Conservation (phyloP, 2,329 filamentous ascomycete genomes). For the Lecanosticta acicola region DNA sequence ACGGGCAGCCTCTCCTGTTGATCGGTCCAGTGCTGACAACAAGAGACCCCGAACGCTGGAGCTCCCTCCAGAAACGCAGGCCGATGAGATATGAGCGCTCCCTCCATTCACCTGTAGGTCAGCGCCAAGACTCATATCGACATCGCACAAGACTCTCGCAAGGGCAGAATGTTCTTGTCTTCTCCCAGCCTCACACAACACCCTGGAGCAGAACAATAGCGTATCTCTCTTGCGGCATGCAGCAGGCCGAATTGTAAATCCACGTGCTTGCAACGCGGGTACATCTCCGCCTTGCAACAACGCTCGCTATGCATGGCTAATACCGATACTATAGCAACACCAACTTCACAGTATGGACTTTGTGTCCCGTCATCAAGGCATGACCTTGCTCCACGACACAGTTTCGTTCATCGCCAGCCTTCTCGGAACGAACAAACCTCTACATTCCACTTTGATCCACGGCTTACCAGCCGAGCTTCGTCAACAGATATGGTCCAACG, state of each 20-base stretch:
- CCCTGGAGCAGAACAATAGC: too few species aligned
- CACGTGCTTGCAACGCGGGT: too few species aligned
- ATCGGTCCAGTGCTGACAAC: not conserved
- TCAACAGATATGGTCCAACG: not conserved
- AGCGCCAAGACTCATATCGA: not conserved
- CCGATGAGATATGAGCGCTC: not conserved
- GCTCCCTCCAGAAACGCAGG: slow-evolving; percentile 6
- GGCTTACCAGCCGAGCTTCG: not conserved
- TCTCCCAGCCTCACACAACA: not conserved
- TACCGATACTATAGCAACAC: too few species aligned
- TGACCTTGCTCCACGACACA: not conserved
- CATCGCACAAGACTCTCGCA: not conserved
- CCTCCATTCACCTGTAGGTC: not conserved
- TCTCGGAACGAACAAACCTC: not conserved
- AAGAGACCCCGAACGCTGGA: slow-evolving; percentile 1
- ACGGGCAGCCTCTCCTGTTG: slow-evolving; percentile 1
- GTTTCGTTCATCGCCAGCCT: not conserved
- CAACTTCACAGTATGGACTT: too few species aligned
- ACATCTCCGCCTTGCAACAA: too few species aligned
- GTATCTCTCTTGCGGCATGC: too few species aligned
- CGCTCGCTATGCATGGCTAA: too few species aligned
- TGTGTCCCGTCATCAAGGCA: not conserved
- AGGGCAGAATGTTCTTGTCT: too few species aligned
- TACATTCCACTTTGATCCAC: not conserved
- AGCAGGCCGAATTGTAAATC: too few species aligned